Conservation (phyloP, 176 grass and related monocot species). For the Eremochloa ophiuroides region DNA sequence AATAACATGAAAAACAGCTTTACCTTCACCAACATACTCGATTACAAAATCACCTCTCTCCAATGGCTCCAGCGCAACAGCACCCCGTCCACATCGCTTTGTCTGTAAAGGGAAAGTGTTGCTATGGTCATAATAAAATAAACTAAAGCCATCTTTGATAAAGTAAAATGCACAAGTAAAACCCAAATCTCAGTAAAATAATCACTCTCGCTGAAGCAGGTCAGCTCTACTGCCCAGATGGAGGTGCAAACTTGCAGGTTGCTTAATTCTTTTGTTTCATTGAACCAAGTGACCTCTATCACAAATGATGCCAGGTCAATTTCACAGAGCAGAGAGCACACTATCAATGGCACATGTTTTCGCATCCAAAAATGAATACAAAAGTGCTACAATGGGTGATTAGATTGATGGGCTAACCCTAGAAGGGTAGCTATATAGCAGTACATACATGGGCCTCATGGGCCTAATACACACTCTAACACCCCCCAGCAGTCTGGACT, state of each 20-base stretch:
- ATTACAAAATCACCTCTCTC: constrained; percentile 96
- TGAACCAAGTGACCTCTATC: too few relatives aligned
- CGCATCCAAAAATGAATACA: neutral
- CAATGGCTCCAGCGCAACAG: constrained; percentile 68
- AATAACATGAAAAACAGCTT: constrained; percentile 10
- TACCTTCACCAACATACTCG: constrained; percentile 99
- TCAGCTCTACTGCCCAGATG: neutral
- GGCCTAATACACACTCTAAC: too few relatives aligned
- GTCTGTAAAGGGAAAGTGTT: constrained; percentile 50
- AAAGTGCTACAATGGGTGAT: too few relatives aligned
- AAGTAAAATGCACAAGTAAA: neutral
- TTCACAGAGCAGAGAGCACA: neutral
- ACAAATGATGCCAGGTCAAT: neutral
- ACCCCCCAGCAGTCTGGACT: too few relatives aligned
- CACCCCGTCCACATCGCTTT: constrained; percentile 92
- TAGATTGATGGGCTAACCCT: too few relatives aligned
- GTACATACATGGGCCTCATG: too few relatives aligned
- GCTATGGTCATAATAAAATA: neutral
- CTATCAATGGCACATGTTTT: constrained; percentile 13
- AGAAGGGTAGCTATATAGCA: too few relatives aligned
- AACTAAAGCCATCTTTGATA: neutral
- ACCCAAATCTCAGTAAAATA: constrained; percentile 1
- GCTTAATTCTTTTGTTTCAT: neutral
- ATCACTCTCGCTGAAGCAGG: neutral
- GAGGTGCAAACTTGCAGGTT: neutral